Conservation (phyloP, 441 rosid genomes). For the Brassica hybrid region DNA sequence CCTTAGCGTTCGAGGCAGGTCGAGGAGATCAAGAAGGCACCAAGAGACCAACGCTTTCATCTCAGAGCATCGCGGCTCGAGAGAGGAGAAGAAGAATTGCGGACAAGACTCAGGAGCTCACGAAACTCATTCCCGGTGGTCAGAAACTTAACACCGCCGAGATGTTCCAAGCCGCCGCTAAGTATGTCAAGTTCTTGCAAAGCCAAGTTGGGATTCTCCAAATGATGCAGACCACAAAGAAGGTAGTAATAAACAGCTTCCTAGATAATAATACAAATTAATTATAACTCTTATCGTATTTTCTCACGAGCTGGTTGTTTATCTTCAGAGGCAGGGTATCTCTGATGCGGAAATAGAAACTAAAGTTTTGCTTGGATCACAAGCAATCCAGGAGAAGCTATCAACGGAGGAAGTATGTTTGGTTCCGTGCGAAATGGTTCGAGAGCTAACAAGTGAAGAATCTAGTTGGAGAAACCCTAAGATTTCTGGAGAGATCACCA, state of each 20-base stretch:
- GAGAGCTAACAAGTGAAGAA: conserved; percentile 42
- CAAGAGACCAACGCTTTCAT: conserved; percentile 44
- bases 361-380: conserved; percentile 49
- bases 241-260: conserved; percentile 29
- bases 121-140: conserved; percentile 82
- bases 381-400: conserved; percentile 67
- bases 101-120: conserved; percentile 77
- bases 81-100: conserved; percentile 84
- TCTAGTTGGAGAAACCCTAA: conserved; percentile 44
- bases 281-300: neutral
- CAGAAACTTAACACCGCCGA: conserved; percentile 85
- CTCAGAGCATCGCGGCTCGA: conserved; percentile 79
- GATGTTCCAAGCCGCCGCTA: conserved; percentile 78
- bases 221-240: conserved; percentile 36
- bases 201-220: conserved; percentile 63
- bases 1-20: conserved; percentile 20
- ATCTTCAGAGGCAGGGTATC: conserved; percentile 39
- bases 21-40: conserved; percentile 18
- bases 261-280: neutral
- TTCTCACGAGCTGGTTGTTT: conserved; percentile 18
- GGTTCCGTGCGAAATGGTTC: conserved; percentile 53
- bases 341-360: conserved; percentile 33
- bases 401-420: conserved; percentile 60
- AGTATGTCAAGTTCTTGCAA: conserved; percentile 75
- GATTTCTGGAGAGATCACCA: conserved; percentile 43